Evolutionary conservation across 495 filamentous ascomycete species (phyloP), one percentile per base, ranked within the genome.

Genomic region (Talaromyces ruber): DNA sequence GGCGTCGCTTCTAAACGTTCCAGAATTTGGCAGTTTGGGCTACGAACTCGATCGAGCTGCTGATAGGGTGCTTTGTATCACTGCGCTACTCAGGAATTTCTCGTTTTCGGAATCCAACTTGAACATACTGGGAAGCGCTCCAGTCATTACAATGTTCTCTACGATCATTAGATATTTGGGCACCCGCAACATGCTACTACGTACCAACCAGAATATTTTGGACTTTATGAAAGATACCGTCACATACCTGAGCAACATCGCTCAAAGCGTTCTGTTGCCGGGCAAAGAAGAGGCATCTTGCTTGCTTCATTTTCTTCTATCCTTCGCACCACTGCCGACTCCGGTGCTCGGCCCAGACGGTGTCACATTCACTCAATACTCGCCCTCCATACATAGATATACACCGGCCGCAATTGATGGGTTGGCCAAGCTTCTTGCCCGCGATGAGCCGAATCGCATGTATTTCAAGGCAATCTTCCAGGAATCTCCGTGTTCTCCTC

Each of bases 191-290:
- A 87, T 90, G 81, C 81, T 97, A 43, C 75, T 97, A 50, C 85
- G 92, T 21, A 89, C 84, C 6, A 79, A 93, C 64, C 75, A 78
- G 63, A 94, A 96, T 73, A 93, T 89, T 4, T 73, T 96, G 68
- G 93, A 98, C 71, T 90, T 98, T 66, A 95, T 96, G 89, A 98
- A 98, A 72, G 94, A 98, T 72, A 79, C 92, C 14, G 85, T 98
- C 61, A 88, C 88, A 47, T 88, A 92, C 60, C 78, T 98, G 39
- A 94, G 92, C 62, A 97, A 98, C 70, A 80, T 93, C 60, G 83
- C 92, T 18, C 85, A 92, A 61, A 79, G 82, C 22, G 84, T 98
- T 60, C 86, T 91, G 67, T 76, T 98, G 29, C 89, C 94, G 16
- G 88, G 88, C 26, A 88, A 90, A 65, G 93, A 97, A 63, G 93